Evolutionary conservation across 768 basidiomycete genomes (phyloP).

Genomic region (Amanita rubescens): DNA sequence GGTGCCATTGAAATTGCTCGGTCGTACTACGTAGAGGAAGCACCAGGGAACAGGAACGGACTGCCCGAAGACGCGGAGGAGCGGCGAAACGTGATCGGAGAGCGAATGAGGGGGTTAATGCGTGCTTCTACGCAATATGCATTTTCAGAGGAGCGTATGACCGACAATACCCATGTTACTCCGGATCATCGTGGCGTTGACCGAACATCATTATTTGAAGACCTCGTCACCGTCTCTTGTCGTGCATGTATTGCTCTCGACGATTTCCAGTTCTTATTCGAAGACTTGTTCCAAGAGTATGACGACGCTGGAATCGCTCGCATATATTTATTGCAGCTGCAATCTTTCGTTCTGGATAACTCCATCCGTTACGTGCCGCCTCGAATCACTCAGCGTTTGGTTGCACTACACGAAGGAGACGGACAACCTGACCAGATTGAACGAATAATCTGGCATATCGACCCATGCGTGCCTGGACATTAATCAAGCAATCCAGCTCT

Average conservation of each 20-base stretch:
- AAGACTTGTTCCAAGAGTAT: conserved; percentile 89
- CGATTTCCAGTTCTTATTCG: conserved; percentile 84
- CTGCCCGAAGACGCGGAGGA: conserved; percentile 63
- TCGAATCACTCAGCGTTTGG: conserved; percentile 77
- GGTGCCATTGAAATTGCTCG: conserved; percentile 82
- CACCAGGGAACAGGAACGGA: conserved; percentile 80
- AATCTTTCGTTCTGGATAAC: conserved; percentile 73
- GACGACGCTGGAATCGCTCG: conserved; percentile 74
- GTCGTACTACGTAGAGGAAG: conserved; percentile 71
- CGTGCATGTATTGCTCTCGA: conserved; percentile 74
- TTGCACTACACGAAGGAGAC: conserved; percentile 69
- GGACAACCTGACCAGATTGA: conserved; percentile 72
- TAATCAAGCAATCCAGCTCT: conserved; percentile 85
- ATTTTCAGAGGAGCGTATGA: conserved; percentile 94
- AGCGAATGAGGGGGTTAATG: conserved; percentile 78
- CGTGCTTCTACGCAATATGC: conserved; percentile 80
- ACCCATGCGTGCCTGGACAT: conserved; percentile 86
- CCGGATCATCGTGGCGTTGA: conserved; percentile 89
- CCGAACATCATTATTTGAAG: conserved; percentile 84
- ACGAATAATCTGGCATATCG: conserved; percentile 92
- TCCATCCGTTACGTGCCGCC: conserved; percentile 76
- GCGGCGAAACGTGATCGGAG: conserved; percentile 59
- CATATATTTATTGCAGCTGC: conserved; percentile 79
- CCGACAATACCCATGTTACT: conserved; percentile 76
- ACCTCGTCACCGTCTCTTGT: conserved; percentile 69